Conservation (phyloP, 306 rosid genomes). For the Delonix regia region DNA sequence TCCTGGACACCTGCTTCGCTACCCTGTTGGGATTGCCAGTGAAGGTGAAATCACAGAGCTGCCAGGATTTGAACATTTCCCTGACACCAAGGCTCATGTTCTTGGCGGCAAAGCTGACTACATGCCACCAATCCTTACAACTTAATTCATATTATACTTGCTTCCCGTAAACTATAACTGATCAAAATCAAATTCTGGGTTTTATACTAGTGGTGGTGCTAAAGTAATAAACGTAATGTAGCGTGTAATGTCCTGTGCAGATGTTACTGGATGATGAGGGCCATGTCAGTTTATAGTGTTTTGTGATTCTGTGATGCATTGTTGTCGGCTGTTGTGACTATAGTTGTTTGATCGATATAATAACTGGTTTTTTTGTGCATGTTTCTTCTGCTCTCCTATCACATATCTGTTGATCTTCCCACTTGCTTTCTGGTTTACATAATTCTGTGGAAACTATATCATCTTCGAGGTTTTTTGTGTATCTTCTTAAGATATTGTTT, state of each 20-base stretch:
- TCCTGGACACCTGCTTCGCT: conserved; percentile 78
- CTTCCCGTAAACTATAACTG: conserved; percentile 1
- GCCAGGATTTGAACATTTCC: conserved; percentile 69
- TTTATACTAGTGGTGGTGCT: conserved; percentile 7
- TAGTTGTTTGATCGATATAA: background rate
- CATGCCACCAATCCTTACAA: conserved; percentile 77
- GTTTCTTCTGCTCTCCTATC: background rate
- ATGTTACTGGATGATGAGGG: conserved; percentile 10
- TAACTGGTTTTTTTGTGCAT: conserved; percentile 2
- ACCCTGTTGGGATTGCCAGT: conserved; percentile 52
- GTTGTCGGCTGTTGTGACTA: conserved; percentile 24
- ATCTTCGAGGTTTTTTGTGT: too few relatives aligned
- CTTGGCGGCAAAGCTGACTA: conserved; percentile 68
- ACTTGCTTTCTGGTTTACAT: background rate
- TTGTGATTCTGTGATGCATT: conserved; percentile 8
- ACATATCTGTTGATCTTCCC: background rate
- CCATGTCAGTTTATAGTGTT: conserved; percentile 31
- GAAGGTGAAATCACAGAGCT: conserved; percentile 60
- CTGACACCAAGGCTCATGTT: conserved; percentile 72
- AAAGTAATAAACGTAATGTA: conserved; percentile 33
- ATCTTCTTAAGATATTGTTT: too few relatives aligned
- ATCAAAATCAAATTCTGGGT: conserved; percentile 31
- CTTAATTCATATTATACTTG: conserved; percentile 44
- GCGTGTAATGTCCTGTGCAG: conserved; percentile 27
- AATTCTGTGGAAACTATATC: background rate